phyloP scores from a whole-genome alignment of 768 basidiomycete genomes.

The Clitopilus passeckerianus region DNA sequence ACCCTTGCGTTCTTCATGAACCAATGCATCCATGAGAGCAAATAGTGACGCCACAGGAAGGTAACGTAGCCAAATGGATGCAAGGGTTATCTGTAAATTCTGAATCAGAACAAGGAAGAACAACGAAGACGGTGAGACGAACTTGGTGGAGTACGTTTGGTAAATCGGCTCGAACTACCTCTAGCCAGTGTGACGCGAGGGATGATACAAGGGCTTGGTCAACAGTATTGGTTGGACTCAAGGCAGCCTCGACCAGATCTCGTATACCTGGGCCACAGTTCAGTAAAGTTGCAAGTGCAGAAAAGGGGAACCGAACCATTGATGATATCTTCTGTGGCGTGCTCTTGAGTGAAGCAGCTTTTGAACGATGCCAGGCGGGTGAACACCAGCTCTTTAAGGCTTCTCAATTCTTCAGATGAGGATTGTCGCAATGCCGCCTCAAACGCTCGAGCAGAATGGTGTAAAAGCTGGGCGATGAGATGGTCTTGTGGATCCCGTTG shows the following conservation, averaged over 20 bases:
- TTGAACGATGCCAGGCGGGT: neutral
- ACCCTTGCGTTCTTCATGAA: too few species aligned
- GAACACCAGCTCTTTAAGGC: neutral
- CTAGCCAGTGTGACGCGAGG: conserved; percentile 40
- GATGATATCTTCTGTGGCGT: neutral
- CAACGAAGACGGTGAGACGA: neutral
- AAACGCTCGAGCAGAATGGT: neutral
- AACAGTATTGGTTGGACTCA: conserved; percentile 26
- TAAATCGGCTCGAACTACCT: conserved; percentile 1
- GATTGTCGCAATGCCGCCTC: neutral
- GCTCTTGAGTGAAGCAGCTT: neutral
- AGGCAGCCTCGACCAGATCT: conserved; percentile 29
- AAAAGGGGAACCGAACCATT: neutral
- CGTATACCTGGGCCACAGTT: conserved; percentile 30
- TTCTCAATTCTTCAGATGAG: neutral
- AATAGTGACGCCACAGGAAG: conserved; percentile 38
- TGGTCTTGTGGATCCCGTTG: conserved; percentile 12
- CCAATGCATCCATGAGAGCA: conserved; percentile 14
- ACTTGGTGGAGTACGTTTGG: conserved; percentile 2
- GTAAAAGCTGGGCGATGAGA: neutral
- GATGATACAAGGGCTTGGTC: conserved; percentile 37
- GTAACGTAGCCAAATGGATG: conserved; percentile 53
- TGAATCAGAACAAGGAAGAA: too few species aligned
- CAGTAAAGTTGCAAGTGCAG: neutral
- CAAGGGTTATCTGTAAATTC: conserved; percentile 15